Evolutionary conservation across 2,329 filamentous ascomycete species (phyloP), one percentile per base, ranked within the genome.

Genomic region (Sporothrix brunneoviolacea): DNA sequence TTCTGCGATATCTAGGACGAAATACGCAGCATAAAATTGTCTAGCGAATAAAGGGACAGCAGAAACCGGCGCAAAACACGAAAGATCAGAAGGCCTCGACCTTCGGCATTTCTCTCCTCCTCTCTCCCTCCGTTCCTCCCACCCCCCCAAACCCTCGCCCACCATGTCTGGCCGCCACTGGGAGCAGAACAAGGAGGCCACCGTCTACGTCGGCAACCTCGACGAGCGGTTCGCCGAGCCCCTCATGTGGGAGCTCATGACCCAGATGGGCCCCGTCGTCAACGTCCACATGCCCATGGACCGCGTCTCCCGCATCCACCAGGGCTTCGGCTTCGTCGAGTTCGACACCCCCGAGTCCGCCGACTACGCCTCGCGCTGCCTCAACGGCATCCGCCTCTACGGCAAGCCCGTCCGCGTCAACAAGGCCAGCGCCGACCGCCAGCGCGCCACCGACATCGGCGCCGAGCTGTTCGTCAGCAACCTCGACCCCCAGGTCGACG

Each of bases 241-340:
- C 60, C 79, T 95, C 59, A 83, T 98, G 59, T 96, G 93, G 84
- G 93, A 98, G 75, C 79, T 98, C 62, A 97, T 97, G 90, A 83
- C 96, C 50, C 93, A 98, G 73, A 90, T 91, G 66, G 93, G 93
- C 50, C 91, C 91, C 60, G 94, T 98, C 62, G 88, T 95, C 65
- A 97, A 97, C 70, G 91, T 98, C 57, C 93, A 98, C 71, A 83
- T 98, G 65, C 93, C 93, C 50, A 95, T 96, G 75, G 93, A 98
- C 69, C 88, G 93, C 67, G 93, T 98, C 60, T 96, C 93, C 41
- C 90, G 96, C 65, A 86, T 84, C 51, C 93, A 98, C 68, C 93
- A 97, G 70, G 93, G 93, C 60, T 98, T 96, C 75, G 93, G 93
- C 61, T 98, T 98, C 70, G 93, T 98, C 69, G 93, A 98, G 70